Conservation (phyloP, 768 basidiomycete genomes). For the Rubroboletus satanas region DNA sequence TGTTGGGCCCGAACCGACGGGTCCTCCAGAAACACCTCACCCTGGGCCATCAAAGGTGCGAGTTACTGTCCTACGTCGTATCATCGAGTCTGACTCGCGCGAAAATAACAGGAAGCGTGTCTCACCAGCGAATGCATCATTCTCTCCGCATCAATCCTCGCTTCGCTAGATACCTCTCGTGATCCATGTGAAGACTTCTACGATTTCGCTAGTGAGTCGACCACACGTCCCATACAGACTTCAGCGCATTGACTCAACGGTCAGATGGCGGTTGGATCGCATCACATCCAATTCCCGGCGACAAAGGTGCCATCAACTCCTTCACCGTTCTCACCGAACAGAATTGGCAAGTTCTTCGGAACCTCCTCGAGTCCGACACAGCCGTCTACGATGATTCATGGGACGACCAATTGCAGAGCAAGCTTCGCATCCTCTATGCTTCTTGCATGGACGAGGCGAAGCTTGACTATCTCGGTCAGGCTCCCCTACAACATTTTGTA, state of each 20-base stretch:
- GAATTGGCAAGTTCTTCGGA: slow-evolving; percentile 75
- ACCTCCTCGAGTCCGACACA: slow-evolving; percentile 54
- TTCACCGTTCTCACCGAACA: slow-evolving; percentile 70
- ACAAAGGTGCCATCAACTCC: slow-evolving; percentile 67
- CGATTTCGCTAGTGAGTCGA: slow-evolving; percentile 77
- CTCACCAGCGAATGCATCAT: slow-evolving; percentile 75
- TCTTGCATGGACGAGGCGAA: slow-evolving; percentile 79
- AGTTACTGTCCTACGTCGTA: neutral
- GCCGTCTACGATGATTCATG: slow-evolving; percentile 39
- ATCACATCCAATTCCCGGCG: slow-evolving; percentile 80
- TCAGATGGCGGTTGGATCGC: slow-evolving; percentile 87
- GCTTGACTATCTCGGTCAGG: slow-evolving; percentile 69
- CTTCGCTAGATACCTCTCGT: slow-evolving; percentile 70
- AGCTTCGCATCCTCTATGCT: slow-evolving; percentile 66
- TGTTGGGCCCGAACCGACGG: slow-evolving; percentile 37
- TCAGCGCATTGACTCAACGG: slow-evolving; percentile 1
- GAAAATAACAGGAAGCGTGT: slow-evolving; percentile 54
- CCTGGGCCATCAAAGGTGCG: slow-evolving; percentile 55
- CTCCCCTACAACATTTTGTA: slow-evolving; percentile 67
- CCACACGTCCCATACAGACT: neutral
- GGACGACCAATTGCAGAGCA: slow-evolving; percentile 56
- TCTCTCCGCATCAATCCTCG: slow-evolving; percentile 77
- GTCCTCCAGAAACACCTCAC: slow-evolving; percentile 49
- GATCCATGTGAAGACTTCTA: slow-evolving; percentile 98
- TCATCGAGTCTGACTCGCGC: slow-evolving; percentile 1